Base-by-base conservation (phyloP, 345 rosid species). In the Aquilaria yunnanensis region DNA sequence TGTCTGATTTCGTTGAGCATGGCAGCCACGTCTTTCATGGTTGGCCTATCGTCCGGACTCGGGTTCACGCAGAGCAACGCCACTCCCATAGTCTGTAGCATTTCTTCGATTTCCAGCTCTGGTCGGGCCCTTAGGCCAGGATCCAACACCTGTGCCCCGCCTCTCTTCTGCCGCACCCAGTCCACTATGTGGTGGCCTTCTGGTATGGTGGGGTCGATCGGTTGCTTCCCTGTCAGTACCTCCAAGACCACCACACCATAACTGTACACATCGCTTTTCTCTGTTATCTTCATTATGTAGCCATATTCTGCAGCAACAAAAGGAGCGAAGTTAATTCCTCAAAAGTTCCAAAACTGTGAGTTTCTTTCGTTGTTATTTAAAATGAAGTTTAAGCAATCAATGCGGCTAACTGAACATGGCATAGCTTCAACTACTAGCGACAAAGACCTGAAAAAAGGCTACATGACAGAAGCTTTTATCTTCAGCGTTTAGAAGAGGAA, bases 211-310 rank as follows among this genome's bases (percentile, higher is more conserved):
- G 96, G 96, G 69, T 90, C 97, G 43, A 94, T 90, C 0, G 99
- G 97, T 46, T 85, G 87, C 77, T 83, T 94, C 56, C 99, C 99
- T 0, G 99, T 94, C 59, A 88, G 56, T 32, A 88, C 79, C 69
- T 88, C 96, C 13, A 88, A 67, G 33, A 85, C 90, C 4, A 94
- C 97, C 1, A 94, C 90, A 51, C 99, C 99, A 5, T 83, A 93
- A 80, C 98, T 90, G 64, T 90, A 87, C 55, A 84, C 92, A 33
- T 93, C 96, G 4, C 98, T 86, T 75, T 88, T 90, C 72, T 90
- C 91, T 6, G 95, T 86, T 74, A 88, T 88, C 73, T 94, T 94
- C 89, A 82, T 72, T 75, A 88, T 85, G 70, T 94, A 88, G 23
- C 92, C 97, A 32, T 90, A 90, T 57, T 94, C 97, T 83, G 75